Evolutionary conservation across 2,329 filamentous ascomycete genomes (phyloP), one percentile per base, ranked within the genome.

Genomic region (Aspergillus fischeri): DNA sequence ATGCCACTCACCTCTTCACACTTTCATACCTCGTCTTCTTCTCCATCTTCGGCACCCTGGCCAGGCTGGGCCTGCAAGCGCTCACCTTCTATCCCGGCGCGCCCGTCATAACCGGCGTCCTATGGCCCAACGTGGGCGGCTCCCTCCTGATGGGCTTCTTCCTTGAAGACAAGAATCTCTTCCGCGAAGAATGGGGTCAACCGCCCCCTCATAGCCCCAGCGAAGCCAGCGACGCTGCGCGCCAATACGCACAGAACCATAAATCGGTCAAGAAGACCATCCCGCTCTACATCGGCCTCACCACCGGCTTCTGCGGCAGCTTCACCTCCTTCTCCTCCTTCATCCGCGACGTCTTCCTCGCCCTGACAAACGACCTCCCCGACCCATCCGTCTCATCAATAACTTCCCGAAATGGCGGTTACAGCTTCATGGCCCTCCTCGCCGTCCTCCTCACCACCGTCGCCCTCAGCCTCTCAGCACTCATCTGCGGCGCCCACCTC

Each of bases 301-400:
- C 90, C 0, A 96, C 89, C 0, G 93, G 89, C 10, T 94, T 94
- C 73, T 96, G 91, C 67, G 91, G 93, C 60, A 92, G 89, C 63
- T 90, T 94, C 67, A 97, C 92, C 0, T 92, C 89, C 9, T 96
- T 96, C 74, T 96, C 92, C 0, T 86, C 87, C 21, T 95, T 96
- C 70, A 86, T 92, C 49, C 83, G 90, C 6, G 92, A 96, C 66
- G 75, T 82, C 14, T 96, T 95, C 70, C 81, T 96, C 24, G 88
- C 90, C 0, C 75, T 95, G 20, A 87, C 90, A 3, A 94, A 96
- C 69, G 82, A 88, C 61, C 75, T 95, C 10, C 78, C 83, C 0
- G 76, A 80, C 1, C 82, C 84, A 0, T 74, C 79, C 53, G 70
- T 80, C 62, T 59, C 74, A 0, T 67, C 68, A 0, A 70, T 72